These are phyloP conservation scores for Pyrenophora seminiperda DNA, from an alignment of 2,329 filamentous ascomycete species.

Conservation along the genomic window DNA sequence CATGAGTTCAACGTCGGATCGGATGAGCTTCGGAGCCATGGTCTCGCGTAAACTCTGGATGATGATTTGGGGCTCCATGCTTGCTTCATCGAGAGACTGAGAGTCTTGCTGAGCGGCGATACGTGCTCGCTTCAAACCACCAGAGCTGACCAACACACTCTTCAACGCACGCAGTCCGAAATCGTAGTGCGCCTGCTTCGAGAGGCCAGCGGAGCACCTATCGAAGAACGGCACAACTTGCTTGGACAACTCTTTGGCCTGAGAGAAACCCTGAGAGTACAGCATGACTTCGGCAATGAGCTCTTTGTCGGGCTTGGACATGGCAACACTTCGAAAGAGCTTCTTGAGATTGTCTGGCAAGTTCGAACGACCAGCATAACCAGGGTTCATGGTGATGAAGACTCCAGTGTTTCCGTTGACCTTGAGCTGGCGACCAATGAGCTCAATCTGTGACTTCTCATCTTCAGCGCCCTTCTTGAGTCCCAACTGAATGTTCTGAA, in stretches of 20 bases:
- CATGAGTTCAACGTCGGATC: conserved; percentile 89
- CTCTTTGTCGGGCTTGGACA: conserved; percentile 99
- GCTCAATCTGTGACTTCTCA: conserved; percentile 85
- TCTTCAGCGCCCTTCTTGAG: conserved; percentile 84
- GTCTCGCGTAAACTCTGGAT: conserved; percentile 98
- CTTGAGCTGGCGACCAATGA: conserved; percentile 85
- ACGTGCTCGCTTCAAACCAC: conserved; percentile 87
- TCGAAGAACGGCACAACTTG: conserved; percentile 99
- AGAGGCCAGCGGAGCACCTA: conserved; percentile 77
- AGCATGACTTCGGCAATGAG: conserved; percentile 99
- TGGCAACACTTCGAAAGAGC: conserved; percentile 97
- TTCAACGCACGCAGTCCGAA: conserved; percentile 97
- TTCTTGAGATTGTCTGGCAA: conserved; percentile 99
- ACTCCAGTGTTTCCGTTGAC: conserved; percentile 96
- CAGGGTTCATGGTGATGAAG: conserved; percentile 99
- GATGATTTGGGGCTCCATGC: conserved; percentile 94
- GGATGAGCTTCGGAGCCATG: conserved; percentile 95
- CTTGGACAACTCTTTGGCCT: conserved; percentile 90
- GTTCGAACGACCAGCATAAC: conserved; percentile 97
- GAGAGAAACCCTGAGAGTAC: conserved; percentile 98
- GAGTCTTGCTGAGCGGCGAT: conserved; percentile 63
- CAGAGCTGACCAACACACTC: conserved; percentile 97
- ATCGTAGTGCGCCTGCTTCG: conserved; percentile 98
- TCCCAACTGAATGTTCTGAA: conserved; percentile 98
- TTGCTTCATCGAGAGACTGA: conserved; percentile 67